Evolutionary conservation across 176 grass and related monocot species (phyloP).

Genomic region (Hordeum vulgare): MorexV3_pseudomolecules_assembly NC_058520.1:534505346-534505845

Average conservation of each 20-base stretch:
- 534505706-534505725: slow-evolving; percentile 28
- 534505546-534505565: not conserved
- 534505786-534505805: not conserved
- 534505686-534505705: slow-evolving; percentile 24
- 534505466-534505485: not conserved
- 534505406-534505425: not conserved
- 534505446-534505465: not conserved
- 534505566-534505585: not conserved
- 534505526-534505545: not conserved
- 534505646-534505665: not conserved
- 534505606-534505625: slow-evolving; percentile 19
- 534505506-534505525: not conserved
- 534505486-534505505: too few relatives aligned
- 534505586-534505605: not conserved
- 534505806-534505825: slow-evolving; percentile 33
- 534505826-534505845: slow-evolving; percentile 36
- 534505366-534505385: not conserved
- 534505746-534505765: too few relatives aligned
- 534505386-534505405: too few relatives aligned
- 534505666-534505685: not conserved
- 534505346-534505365: too few relatives aligned
- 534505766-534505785: not conserved
- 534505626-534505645: not conserved
- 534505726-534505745: not conserved
- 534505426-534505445: not conserved